Conservation (phyloP, 352 stramenopile species). For the Pythium sp. region DNA sequence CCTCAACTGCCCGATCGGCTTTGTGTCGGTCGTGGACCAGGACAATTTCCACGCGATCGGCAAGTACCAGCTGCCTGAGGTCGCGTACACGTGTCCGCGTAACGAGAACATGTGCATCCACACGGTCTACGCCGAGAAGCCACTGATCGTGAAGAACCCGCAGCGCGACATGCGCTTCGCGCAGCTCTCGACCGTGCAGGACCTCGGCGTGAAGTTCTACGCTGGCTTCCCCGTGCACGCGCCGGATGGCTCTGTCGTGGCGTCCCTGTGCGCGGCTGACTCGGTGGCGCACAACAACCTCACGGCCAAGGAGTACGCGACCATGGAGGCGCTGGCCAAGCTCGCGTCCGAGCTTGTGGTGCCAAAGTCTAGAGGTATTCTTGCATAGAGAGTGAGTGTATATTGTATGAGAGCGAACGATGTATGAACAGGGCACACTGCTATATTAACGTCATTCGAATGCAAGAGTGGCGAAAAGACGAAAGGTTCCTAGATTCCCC, state of each 20-base stretch:
- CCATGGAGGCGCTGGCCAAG: constrained; percentile 61
- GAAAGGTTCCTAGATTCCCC: neutral
- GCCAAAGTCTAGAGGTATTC: neutral
- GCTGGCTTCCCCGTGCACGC: constrained; percentile 53
- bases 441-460: neutral
- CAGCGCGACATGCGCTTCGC: constrained; percentile 61
- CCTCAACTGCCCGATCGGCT: constrained; percentile 54
- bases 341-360: constrained; percentile 44
- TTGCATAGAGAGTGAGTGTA: neutral
- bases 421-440: neutral
- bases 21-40: constrained; percentile 57
- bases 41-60: constrained; percentile 48
- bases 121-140: constrained; percentile 55
- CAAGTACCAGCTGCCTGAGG: constrained; percentile 37
- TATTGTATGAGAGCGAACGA: neutral
- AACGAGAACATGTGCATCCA: constrained; percentile 62
- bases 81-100: constrained; percentile 28
- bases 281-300: constrained; percentile 49
- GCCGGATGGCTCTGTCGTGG: constrained; percentile 45
- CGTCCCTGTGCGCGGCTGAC: constrained; percentile 43
- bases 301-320: constrained; percentile 68
- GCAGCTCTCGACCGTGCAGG: constrained; percentile 42
- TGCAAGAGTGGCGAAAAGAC: neutral
- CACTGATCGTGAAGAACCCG: constrained; percentile 62
- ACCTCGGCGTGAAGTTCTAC: constrained; percentile 61